Conservation (phyloP, 2,329 filamentous ascomycete genomes). For the Magnaporthiopsis incrustans region DNA sequence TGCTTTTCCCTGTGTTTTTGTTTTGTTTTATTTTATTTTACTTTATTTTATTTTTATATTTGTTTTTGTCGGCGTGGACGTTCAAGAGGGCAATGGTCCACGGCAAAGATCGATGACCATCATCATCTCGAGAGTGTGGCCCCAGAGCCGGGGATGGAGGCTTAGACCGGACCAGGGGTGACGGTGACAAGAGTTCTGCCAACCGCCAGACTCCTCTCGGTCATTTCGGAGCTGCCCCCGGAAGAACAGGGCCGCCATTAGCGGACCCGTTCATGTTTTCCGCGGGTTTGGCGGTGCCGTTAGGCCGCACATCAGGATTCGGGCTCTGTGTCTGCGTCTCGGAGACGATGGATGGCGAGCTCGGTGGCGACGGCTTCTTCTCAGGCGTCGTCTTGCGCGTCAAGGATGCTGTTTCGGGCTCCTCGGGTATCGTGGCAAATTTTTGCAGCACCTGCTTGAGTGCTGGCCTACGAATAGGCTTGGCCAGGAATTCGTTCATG, state of each 20-base stretch:
- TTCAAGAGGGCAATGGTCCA: not conserved
- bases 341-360: not conserved
- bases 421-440: slow-evolving; percentile 73
- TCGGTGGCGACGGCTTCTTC: slow-evolving; percentile 9
- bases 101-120: not conserved
- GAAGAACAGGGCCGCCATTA: not conserved
- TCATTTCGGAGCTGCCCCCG: not conserved
- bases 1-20: not conserved
- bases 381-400: slow-evolving; percentile 24
- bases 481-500: slow-evolving; percentile 82
- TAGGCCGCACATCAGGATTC: not conserved
- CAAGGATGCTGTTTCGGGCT: slow-evolving; percentile 39
- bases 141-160: not conserved
- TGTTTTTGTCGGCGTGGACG: not conserved
- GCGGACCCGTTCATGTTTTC: not conserved
- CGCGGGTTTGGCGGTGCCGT: not conserved
- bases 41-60: too few relatives aligned
- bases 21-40: not conserved
- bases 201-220: too few relatives aligned
- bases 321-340: not conserved
- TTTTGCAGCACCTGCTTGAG: slow-evolving; percentile 81
- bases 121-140: not conserved
- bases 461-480: slow-evolving; percentile 71
- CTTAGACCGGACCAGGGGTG: too few relatives aligned
- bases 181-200: not conserved